Evolutionary conservation across 1,139 yeast species (phyloP), one percentile per base, ranked within the genome.

Genomic region (Geotrichum fermentans): DNA sequence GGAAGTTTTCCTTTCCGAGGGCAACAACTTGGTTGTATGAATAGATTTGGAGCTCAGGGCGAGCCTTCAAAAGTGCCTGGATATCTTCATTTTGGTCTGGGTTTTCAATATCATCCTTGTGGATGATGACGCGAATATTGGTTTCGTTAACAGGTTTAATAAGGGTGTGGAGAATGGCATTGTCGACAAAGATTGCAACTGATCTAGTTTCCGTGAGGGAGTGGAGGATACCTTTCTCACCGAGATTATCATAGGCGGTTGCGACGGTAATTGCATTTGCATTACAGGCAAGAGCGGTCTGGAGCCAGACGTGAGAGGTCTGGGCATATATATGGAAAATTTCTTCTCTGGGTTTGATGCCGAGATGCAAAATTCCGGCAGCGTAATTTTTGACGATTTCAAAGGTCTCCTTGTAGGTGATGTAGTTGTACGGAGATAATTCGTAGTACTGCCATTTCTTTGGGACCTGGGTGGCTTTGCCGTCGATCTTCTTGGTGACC

Each of bases 161-260:
- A 63, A 92, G 78, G 53, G 83, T 77, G 38, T 66, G 64, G 60
- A 92, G 73, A 55, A 90, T 75, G 16, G 75, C 73, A 62, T 85
- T 89, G 67, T 92, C 97, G 40, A 95, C 83, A 68, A 85, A 88
- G 50, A 94, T 73, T 16, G 82, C 96, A 46, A 68, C 74, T 22
- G 96, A 79, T 43, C 75, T 85, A 4, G 97, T 87, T 70, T 90
- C 86, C 40, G 77, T 73, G 64, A 92, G 74, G 5, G 97, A 88
- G 67, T 86, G 95, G 52, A 83, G 83, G 63, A 92, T 76, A 33
- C 98, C 98, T 38, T 78, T 77, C 67, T 88, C 95, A 52, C 98
- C 98, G 56, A 92, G 75, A 36, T 98, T 90, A 67, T 92, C 98
- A 68, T 92, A 92, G 36, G 98, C 97, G 28, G 98, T 94, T 40